These are phyloP conservation scores for Penicillium sp. DNA, from an alignment of 2,329 filamentous ascomycete species.

Conservation along the genomic window DNA sequence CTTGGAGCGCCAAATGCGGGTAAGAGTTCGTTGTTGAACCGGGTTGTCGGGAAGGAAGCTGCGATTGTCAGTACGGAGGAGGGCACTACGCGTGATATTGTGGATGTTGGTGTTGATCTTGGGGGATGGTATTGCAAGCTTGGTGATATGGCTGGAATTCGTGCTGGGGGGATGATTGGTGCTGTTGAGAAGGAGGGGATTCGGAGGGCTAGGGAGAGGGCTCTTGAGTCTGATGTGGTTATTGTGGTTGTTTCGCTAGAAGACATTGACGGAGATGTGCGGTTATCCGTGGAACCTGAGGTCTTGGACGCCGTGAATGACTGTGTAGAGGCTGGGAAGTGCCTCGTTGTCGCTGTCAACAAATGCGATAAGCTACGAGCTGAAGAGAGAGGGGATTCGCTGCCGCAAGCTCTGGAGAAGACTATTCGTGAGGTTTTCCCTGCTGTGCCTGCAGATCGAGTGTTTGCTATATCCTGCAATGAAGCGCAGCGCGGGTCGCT, in stretches of 20 bases:
- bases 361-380: constrained; percentile 58
- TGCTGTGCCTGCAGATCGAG: constrained; percentile 48
- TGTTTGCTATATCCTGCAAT: constrained; percentile 74
- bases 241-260: constrained; percentile 80
- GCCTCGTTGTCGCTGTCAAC: constrained; percentile 64
- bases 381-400: constrained; percentile 15
- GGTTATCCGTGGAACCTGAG: constrained; percentile 56
- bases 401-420: constrained; percentile 38
- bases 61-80: constrained; percentile 93
- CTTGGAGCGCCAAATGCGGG: constrained; percentile 92
- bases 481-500: constrained; percentile 49
- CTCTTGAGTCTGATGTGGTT: constrained; percentile 81
- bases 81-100: constrained; percentile 90
- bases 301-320: constrained; percentile 58
- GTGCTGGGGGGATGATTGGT: constrained; percentile 63
- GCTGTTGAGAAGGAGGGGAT: constrained; percentile 88
- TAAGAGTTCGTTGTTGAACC: constrained; percentile 91
- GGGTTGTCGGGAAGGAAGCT: constrained; percentile 85
- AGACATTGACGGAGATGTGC: constrained; percentile 35
- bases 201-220: constrained; percentile 77
- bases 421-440: constrained; percentile 48
- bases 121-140: constrained; percentile 90
- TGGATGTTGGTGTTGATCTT: constrained; percentile 88
- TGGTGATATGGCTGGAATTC: constrained; percentile 90
- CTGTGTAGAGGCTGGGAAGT: constrained; percentile 54